Conservation (phyloP, 805 yeast genomes). For the Nakazawaea ishiwadae region DNA sequence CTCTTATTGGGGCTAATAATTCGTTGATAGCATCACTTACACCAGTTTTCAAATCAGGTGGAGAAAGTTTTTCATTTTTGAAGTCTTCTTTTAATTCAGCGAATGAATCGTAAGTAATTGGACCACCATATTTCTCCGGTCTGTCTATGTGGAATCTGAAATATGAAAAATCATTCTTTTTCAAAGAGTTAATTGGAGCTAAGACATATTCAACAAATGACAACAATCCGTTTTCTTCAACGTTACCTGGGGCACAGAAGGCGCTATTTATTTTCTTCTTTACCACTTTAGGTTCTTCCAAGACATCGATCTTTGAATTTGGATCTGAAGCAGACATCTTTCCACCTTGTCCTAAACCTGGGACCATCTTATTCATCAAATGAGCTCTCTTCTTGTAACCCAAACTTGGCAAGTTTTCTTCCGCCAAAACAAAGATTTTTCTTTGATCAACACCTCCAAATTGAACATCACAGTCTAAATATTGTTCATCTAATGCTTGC, state of each 20-base stretch:
- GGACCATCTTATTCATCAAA: constrained; percentile 98
- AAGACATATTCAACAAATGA: constrained; percentile 82
- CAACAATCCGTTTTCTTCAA: constrained; percentile 86
- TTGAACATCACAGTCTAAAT: constrained; percentile 84
- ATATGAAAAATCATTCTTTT: constrained; percentile 43
- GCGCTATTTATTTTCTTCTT: constrained; percentile 91
- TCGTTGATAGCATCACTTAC: constrained; percentile 80
- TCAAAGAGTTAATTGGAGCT: constrained; percentile 80
- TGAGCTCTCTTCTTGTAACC: constrained; percentile 98
- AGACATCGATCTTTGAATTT: constrained; percentile 89
- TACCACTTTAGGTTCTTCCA: constrained; percentile 84
- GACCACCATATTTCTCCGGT: constrained; percentile 97
- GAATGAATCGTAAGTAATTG: constrained; percentile 64
- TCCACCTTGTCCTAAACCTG: constrained; percentile 95
- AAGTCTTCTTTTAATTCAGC: constrained; percentile 70
- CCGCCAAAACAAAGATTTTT: constrained; percentile 94
- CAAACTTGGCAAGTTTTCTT: constrained; percentile 78
- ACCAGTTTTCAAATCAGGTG: constrained; percentile 92
- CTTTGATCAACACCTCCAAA: constrained; percentile 99
- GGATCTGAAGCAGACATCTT: constrained; percentile 99
- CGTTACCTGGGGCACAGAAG: constrained; percentile 91
- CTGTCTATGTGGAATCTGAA: constrained; percentile 75
- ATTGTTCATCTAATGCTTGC: constrained; percentile 97
- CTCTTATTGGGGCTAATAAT: constrained; percentile 80
- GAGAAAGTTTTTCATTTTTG: constrained; percentile 70